These are phyloP conservation scores for Cutaneotrichosporon dermatis DNA, from an alignment of 1,284 basidiomycete species.

Conservation along the genomic window DNA sequence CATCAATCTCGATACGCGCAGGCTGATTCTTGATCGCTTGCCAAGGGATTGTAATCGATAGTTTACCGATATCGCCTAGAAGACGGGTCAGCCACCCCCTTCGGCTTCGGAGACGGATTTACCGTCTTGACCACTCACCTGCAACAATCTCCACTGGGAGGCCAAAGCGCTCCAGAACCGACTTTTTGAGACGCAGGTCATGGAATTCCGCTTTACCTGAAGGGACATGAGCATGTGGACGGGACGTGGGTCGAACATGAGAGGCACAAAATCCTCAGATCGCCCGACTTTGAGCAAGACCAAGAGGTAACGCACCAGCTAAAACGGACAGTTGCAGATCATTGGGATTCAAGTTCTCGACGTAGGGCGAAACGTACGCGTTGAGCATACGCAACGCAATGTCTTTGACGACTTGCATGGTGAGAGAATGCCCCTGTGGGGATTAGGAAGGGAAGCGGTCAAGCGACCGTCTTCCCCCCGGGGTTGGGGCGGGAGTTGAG, in stretches of 20 bases:
- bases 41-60: slow-evolving; percentile 93
- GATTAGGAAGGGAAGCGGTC: slow-evolving; percentile 6
- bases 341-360: slow-evolving; percentile 91
- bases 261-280: no score
- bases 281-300: no score
- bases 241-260: no score
- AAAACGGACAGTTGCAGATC: slow-evolving; percentile 94
- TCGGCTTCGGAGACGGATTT: no score
- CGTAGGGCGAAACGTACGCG: slow-evolving; percentile 88
- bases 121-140: slow-evolving; percentile 53
- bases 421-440: slow-evolving; percentile 10
- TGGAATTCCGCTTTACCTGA: slow-evolving; percentile 77
- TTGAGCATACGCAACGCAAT: slow-evolving; percentile 62
- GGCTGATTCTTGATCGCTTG: slow-evolving; percentile 89
- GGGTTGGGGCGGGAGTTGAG: not conserved
- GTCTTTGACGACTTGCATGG: slow-evolving; percentile 44
- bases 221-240: not conserved
- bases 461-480: slow-evolving; percentile 6
- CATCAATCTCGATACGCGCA: slow-evolving; percentile 85
- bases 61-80: slow-evolving; percentile 84
- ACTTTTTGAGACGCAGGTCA: slow-evolving; percentile 83
- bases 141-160: slow-evolving; percentile 94
- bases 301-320: slow-evolving; percentile 58
- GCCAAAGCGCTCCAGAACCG: slow-evolving; percentile 91
- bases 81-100: not conserved